Conservation (phyloP, 768 basidiomycete genomes). For the Candolleomyces eurysporus region DNA sequence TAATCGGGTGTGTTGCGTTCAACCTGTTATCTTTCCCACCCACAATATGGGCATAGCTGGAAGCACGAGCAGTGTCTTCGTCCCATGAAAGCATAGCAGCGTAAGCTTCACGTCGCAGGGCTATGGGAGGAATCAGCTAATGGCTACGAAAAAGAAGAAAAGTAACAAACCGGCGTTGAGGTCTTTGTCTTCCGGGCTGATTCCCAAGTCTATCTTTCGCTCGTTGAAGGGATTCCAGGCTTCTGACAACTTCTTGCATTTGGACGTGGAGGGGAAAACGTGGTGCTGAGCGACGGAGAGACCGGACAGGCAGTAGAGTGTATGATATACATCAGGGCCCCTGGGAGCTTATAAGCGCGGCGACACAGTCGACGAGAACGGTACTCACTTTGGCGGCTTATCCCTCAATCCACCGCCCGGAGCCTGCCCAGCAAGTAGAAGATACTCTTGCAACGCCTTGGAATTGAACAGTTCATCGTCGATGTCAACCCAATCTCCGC, state of each 20-base stretch:
- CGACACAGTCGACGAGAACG: background rate
- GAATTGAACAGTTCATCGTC: constrained; percentile 64
- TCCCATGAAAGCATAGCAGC: constrained; percentile 27
- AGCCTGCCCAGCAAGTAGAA: constrained; percentile 83
- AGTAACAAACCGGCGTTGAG: background rate
- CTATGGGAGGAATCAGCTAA: background rate
- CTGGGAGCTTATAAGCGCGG: constrained; percentile 33
- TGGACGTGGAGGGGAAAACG: constrained; percentile 45
- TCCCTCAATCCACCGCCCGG: constrained; percentile 86
- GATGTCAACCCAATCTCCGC: constrained; percentile 61
- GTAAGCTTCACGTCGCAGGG: constrained; percentile 7
- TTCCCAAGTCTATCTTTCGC: background rate
- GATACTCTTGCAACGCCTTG: constrained; percentile 80
- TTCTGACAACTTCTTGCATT: constrained; percentile 17
- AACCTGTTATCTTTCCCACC: constrained; percentile 26
- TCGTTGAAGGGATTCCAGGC: constrained; percentile 15
- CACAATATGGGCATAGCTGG: constrained; percentile 19
- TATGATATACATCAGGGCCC: constrained; percentile 92
- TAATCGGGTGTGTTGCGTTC: constrained; percentile 36
- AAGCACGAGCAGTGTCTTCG: constrained; percentile 14
- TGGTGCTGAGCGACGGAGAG: constrained; percentile 86
- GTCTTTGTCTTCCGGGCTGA: background rate
- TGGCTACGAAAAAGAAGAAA: background rate
- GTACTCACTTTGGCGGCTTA: constrained; percentile 87
- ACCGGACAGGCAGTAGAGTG: constrained; percentile 88